phyloP scores from a whole-genome alignment of 202 grass and related monocot genomes.

The Brachypodium distachyon region DNA sequence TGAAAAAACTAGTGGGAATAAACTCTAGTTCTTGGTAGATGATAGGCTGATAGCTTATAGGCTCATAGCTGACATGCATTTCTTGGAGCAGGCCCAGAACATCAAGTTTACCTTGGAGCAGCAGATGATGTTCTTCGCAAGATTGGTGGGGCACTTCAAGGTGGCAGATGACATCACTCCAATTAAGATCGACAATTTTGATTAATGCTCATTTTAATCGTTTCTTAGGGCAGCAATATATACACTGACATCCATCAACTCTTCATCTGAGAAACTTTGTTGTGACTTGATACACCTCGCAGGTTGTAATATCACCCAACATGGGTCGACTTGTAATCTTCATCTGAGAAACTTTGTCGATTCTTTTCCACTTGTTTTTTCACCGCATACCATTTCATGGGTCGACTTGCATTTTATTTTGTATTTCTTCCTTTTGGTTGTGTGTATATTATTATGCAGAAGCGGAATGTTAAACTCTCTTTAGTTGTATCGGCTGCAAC shows the following conservation, averaged over 20 bases:
- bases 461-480: too few species aligned
- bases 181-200: conserved; percentile 74
- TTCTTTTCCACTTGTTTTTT: too few species aligned
- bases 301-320: too few species aligned
- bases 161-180: conserved; percentile 16
- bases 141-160: conserved; percentile 65
- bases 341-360: too few species aligned
- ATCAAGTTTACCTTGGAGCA: conserved; percentile 96
- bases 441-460: too few species aligned
- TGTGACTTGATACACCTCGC: not conserved
- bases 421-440: too few species aligned
- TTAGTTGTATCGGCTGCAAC: too few species aligned
- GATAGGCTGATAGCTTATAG: not conserved
- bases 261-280: not conserved
- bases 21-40: not conserved
- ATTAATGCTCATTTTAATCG: conserved; percentile 13
- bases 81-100: conserved; percentile 50
- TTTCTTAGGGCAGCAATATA: not conserved
- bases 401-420: too few species aligned
- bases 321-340: too few species aligned
- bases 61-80: not conserved
- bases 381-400: too few species aligned
- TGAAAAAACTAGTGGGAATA: not conserved
- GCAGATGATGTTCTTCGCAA: conserved; percentile 79
- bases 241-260: not conserved